Conservation (phyloP, 495 filamentous ascomycete genomes). For the Tuber indicum region DNA sequence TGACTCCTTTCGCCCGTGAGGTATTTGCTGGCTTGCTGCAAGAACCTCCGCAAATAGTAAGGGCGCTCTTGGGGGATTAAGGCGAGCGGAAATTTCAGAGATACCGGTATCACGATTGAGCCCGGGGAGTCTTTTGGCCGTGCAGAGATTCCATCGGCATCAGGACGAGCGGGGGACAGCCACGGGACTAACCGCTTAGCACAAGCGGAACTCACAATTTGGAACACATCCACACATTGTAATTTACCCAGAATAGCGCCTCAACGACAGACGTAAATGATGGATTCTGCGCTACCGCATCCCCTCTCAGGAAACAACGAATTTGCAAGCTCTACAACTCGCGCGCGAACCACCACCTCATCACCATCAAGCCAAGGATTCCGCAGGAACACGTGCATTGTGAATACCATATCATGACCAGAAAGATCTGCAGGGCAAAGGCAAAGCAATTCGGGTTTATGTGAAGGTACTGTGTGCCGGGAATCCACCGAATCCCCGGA, state of each 20-base stretch:
- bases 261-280: neutral
- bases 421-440: neutral
- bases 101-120: neutral
- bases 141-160: neutral
- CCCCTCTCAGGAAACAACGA: neutral
- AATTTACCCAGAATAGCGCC: neutral
- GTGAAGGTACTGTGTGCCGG: neutral
- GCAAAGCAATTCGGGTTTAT: neutral
- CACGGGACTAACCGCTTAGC: neutral
- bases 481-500: neutral
- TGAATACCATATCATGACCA: neutral
- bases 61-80: neutral
- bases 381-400: neutral
- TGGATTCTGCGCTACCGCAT: neutral
- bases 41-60: neutral
- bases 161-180: neutral
- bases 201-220: neutral
- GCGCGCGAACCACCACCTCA: neutral
- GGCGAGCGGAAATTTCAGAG: neutral
- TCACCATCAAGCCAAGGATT: neutral
- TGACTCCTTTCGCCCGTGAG: neutral
- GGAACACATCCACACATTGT: neutral
- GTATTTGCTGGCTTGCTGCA: neutral
- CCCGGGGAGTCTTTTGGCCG: neutral
- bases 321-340: neutral